Evolutionary conservation across 441 rosid genomes (phyloP).

Genomic region (Jatropha podagrica): DNA sequence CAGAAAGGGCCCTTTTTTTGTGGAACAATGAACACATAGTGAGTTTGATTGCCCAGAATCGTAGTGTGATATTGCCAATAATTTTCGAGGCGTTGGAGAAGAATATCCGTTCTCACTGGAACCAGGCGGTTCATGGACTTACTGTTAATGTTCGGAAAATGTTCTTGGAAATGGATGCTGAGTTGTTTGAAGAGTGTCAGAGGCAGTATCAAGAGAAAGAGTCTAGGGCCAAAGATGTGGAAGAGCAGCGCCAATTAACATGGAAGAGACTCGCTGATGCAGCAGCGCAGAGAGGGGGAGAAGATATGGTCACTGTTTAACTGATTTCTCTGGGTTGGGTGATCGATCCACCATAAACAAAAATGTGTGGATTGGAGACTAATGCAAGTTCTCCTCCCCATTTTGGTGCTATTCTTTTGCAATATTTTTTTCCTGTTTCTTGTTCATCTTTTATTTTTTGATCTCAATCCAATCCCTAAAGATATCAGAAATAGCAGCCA

Average conservation of each 20-base stretch:
- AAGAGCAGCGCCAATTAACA: constrained; percentile 67
- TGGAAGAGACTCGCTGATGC: constrained; percentile 86
- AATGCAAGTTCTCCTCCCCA: constrained; percentile 22
- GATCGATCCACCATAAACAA: constrained; percentile 11
- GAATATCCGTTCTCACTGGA: constrained; percentile 79
- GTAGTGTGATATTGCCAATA: constrained; percentile 61
- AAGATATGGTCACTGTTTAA: constrained; percentile 57
- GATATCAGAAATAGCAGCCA: constrained; percentile 28
- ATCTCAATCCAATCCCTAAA: constrained; percentile 30
- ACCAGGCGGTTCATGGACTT: constrained; percentile 86
- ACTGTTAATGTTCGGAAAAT: constrained; percentile 73
- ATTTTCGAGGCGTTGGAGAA: constrained; percentile 79
- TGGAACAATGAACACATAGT: constrained; percentile 96
- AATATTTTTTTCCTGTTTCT: neutral
- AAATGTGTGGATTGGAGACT: constrained; percentile 12
- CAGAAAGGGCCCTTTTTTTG: constrained; percentile 88
- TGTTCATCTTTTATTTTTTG: constrained; percentile 2
- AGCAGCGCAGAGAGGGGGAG: constrained; percentile 58
- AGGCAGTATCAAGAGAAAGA: constrained; percentile 59
- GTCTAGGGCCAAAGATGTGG: constrained; percentile 57
- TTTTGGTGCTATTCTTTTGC: constrained; percentile 45
- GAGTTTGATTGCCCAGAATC: constrained; percentile 72
- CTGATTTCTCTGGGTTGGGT: constrained; percentile 19
- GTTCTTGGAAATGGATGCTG: constrained; percentile 87
- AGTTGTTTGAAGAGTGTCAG: constrained; percentile 77